Evolutionary conservation across 768 basidiomycete genomes (phyloP), one percentile per base, ranked within the genome.

Genomic region (Dioszegia crocea): DNA sequence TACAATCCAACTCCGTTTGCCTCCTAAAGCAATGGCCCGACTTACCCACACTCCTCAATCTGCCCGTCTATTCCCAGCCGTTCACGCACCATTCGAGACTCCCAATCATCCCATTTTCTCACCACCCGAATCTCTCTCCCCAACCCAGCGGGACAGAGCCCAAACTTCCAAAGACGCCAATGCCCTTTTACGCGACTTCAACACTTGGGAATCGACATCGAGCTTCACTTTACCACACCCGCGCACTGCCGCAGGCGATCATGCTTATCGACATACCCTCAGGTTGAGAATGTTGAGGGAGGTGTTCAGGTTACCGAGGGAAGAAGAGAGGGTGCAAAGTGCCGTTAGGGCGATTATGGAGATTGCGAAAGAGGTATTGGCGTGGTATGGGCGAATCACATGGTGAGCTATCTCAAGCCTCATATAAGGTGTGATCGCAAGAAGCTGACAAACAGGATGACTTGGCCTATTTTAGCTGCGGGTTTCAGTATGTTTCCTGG

Each of bases 391-490:
- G 8, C 61, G 61, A 43, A 62, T 64, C 41, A 62, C 64, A 17
- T 69, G 65, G 65, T 70, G 49, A 61, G 65, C 55, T 24, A 19
- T n/a, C n/a, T n/a, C n/a, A n/a, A n/a, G n/a, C n/a, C n/a, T n/a
- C n/a, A n/a, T n/a, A n/a, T n/a, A n/a, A n/a, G n/a, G n/a, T n/a
- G 33, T 33, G 33, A 33, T 6, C 33, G 33, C 33, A 33, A 33
- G 33, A 33, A 14, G 33, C 14, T n/a, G n/a, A n/a, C n/a, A n/a
- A n/a, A n/a, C 38, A 70, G 71, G 71, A 29, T 73, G 23, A 73
- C 71, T 10, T 73, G 71, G 71, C 71, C 71, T 3, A 66, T 70
- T 44, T 26, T 73, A 12, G 67, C 70, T 33, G 66, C 68, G 21
- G 71, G 60, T 16, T 60, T 70, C 46, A 60, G 67, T n/a, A 66